Evolutionary conservation across 257 asterid species (phyloP).

Genomic region (Nicotiana tabacum): DNA sequence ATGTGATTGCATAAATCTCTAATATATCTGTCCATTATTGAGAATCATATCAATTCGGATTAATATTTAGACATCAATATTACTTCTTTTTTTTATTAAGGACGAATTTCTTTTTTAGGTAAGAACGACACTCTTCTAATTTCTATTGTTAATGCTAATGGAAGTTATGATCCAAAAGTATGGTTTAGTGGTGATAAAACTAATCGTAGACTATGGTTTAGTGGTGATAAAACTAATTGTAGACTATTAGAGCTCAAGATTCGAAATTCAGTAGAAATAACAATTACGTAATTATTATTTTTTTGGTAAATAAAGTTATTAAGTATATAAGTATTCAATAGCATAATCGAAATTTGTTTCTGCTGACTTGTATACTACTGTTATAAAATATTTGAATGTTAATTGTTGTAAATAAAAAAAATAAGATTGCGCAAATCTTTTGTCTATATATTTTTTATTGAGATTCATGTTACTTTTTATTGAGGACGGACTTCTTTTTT

Average conservation of each 20-base stretch:
- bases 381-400: neutral
- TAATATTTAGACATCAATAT: too few relatives aligned
- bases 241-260: neutral
- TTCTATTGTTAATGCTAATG: too few relatives aligned
- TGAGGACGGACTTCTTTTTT: neutral
- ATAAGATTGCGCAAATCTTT: neutral
- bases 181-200: neutral
- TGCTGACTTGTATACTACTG: neutral
- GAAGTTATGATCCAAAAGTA: neutral
- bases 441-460: neutral
- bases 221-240: neutral
- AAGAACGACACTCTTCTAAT: too few relatives aligned
- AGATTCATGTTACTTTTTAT: neutral
- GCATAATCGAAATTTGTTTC: neutral
- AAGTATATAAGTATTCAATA: too few relatives aligned
- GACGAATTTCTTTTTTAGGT: too few relatives aligned
- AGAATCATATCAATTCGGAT: too few relatives aligned
- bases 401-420: neutral
- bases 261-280: neutral
- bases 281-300: neutral
- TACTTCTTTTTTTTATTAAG: too few relatives aligned
- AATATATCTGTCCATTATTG: too few relatives aligned
- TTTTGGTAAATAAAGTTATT: too few relatives aligned
- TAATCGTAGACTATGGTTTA: neutral
- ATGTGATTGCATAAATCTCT: neutral